Base-by-base conservation (phyloP, 176 grass and related monocot species). In the Saccharum officinarum region DNA sequence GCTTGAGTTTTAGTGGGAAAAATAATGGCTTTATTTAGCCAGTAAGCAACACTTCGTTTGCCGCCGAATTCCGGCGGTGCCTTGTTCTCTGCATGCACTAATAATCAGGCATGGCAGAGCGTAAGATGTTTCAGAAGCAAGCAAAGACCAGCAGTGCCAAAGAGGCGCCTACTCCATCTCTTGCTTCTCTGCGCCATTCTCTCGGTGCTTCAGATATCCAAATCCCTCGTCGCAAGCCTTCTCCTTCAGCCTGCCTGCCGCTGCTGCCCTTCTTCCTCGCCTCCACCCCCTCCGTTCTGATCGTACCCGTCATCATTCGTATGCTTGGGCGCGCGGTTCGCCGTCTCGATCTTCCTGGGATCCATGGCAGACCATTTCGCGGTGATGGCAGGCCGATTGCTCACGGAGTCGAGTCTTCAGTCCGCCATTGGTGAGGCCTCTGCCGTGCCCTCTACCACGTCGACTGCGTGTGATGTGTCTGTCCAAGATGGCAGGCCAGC, bases 351-450 rank as follows among this genome's bases (percentile, higher is more conserved):
- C 42, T 22, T 47, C 23, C 47, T 23, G 88, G 60, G 55, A 97
- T 60, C 57, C 8, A 60, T 94, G 95, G 67, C 86, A 0, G 90
- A 89, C 50, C 90, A 92, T 84, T 92, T 94, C 55, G 50, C 81
- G 4, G 67, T 93, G 23, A 91, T 95, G 90, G 87, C 85, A 12
- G 95, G 88, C 22, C 82, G 78, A 38, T 31, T 95, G 69, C 87
- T 97, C 11, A 93, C 90, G 5, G 84, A 92, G 64, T 81, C 92
- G 5, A 93, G 88, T 3, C 70, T 97, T 8, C 87, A 82, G 23
- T 90, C 86, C 3, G 84, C 87, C 80, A 88, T 93, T 38, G 88
- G 59, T 8, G 86, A 89, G 67, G 71, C 71, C 65, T 90, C 46
- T 17, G 50, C 1, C 61, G 55, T n/a, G 30, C 57, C 85, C 61